Evolutionary conservation across 371 early-diverging fungal genomes (phyloP), one percentile per base, ranked within the genome.

Genomic region (Mortierella sp.): DNA sequence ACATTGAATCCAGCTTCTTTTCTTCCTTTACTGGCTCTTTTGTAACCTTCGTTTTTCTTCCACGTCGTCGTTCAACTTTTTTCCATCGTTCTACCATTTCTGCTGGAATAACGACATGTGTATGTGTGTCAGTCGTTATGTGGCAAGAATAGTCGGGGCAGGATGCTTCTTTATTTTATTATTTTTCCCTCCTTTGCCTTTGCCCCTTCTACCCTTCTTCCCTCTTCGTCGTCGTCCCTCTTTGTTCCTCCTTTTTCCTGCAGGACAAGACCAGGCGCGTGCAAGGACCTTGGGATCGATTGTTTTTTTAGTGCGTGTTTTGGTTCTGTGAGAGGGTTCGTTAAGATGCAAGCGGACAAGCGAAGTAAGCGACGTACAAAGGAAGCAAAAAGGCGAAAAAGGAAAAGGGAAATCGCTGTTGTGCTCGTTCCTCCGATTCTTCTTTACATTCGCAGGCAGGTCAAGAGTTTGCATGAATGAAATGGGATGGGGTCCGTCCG

Each of bases 81-180:
- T 60, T 60, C 32, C 60, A 60, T 60, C 60, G 32, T 60, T 60
- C 60, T 60, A 60, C 60, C 14, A 60, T 51, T 51, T 6, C 60
- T 32, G 18, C 6, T 32, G 29, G 2, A 27, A 58, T 58, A n/a
- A 12, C 51, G 21, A 51, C 21, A 21, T 51, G 51, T 32, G 60
- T 60, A 60, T 32, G 60, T 60, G 35, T 32, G 60, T 32, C 60
- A 14, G 60, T 58, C 60, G 60, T 58, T 58, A 24, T 58, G 60
- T 12, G 21, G 18, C 3, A 56, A 56, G 1, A 27, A 11, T 27
- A 12, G 56, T 24, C 8, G 14, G 60, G 32, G 11, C 51, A 16
- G 21, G 51, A 49, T 49, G 12, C 5, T 51, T 18, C 49, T 49
- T 49, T 58, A 27, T 58, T 29, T 24, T 55, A 24, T 58, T 58